Percentiles rank a stretch among this genome's conserved stretches.
phyloP scores from a whole-genome alignment of 176 grass and related monocot species.

The Poa annua region DNA sequence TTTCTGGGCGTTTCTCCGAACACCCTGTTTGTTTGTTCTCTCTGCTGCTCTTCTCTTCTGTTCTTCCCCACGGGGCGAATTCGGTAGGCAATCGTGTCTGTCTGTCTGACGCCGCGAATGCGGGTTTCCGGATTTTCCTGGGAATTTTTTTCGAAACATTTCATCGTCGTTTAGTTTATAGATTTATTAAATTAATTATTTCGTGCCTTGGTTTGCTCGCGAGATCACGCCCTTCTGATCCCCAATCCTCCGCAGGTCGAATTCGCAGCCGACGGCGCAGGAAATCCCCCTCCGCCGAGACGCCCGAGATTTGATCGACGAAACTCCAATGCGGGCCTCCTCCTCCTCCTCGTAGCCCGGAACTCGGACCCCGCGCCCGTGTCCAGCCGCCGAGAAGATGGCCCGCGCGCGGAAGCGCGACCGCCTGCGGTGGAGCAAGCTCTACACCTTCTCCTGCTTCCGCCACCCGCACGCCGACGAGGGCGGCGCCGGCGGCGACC shows the following conservation, averaged over 20 bases:
- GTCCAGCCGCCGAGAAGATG: constrained; percentile 42
- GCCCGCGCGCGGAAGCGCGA: constrained; percentile 64
- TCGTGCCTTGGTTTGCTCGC: background rate
- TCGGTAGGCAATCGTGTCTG: background rate
- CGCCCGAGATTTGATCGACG: constrained; percentile 39
- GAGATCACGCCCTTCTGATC: constrained; percentile 50
- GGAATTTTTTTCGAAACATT: background rate
- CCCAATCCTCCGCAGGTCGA: constrained; percentile 38
- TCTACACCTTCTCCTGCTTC: constrained; percentile 93
- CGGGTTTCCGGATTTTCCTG: constrained; percentile 9
- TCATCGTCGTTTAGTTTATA: background rate
- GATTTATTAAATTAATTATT: no score
- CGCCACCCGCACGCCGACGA: constrained; percentile 30
- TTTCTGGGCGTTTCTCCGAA: background rate
- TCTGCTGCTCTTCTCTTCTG: background rate
- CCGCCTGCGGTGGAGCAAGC: constrained; percentile 87
- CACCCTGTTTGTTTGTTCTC: background rate
- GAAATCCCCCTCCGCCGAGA: background rate
- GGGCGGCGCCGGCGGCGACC: background rate
- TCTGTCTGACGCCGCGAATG: background rate
- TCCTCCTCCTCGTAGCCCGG: constrained; percentile 35
- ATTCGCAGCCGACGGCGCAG: background rate
- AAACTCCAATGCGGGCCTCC: constrained; percentile 30
- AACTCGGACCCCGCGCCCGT: background rate
- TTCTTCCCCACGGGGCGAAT: background rate